A percentile compares a stretch with the other conserved stretches of the same genome.
Evolutionary conservation across 1,284 basidiomycete species (phyloP).

Genomic region (Rhodotorula glutinis): DNA sequence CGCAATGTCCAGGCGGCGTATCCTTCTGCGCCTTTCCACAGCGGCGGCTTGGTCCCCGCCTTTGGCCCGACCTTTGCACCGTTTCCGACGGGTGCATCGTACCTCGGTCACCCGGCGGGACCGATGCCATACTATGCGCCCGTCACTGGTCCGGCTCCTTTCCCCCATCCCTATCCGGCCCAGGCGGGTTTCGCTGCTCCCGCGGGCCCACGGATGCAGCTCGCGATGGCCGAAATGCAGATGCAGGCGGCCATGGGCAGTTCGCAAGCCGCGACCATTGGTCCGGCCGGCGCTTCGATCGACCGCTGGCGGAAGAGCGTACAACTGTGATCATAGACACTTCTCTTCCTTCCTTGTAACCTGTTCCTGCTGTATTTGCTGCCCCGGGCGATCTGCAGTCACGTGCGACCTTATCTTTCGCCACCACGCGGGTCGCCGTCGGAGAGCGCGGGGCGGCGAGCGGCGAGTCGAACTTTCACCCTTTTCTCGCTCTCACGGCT

Average conservation of each 20-base stretch:
- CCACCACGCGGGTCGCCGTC: neutral
- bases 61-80: no score
- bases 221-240: slow-evolving; percentile 32
- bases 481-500: neutral
- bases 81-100: no score
- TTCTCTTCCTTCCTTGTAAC: no score
- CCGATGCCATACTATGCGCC: no score
- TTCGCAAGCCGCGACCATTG: neutral
- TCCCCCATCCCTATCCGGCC: no score
- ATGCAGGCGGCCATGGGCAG: slow-evolving; percentile 19
- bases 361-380: no score
- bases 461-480: no score
- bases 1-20: neutral
- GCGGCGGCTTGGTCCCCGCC: no score
- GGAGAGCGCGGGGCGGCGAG: neutral
- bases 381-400: neutral
- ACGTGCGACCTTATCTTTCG: neutral
- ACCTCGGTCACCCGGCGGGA: no score
- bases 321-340: neutral
- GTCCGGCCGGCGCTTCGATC: slow-evolving; percentile 4
- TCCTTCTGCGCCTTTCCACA: no score
- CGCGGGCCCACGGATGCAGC: neutral
- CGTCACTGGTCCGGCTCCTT: neutral
- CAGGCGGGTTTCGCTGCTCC: neutral
- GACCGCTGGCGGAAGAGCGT: slow-evolving; percentile 23